These are phyloP conservation scores for Tubosaeta sp. DNA, from an alignment of 768 basidiomycete genomes.

Conservation along the genomic window DNA sequence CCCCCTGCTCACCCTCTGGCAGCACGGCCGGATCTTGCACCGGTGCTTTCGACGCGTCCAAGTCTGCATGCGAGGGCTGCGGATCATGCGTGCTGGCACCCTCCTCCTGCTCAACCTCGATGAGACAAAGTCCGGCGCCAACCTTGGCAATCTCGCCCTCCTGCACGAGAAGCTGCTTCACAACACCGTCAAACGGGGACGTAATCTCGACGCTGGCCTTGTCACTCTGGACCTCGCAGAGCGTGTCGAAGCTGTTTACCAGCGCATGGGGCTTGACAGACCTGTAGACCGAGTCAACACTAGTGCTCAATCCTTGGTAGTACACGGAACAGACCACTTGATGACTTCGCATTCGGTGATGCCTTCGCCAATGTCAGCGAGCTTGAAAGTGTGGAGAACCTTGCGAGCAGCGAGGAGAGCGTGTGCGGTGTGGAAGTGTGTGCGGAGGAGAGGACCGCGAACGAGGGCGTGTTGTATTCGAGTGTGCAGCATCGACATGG, in stretches of 20 bases:
- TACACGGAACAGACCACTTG: constrained; percentile 56
- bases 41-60: background rate
- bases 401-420: constrained; percentile 31
- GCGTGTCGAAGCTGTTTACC: constrained; percentile 61
- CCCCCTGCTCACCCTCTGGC: background rate
- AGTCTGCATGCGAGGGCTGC: background rate
- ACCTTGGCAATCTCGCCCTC: constrained; percentile 86
- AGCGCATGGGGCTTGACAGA: constrained; percentile 48
- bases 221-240: constrained; percentile 88
- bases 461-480: constrained; percentile 19
- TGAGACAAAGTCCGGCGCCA: constrained; percentile 69
- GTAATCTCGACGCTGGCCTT: constrained; percentile 92
- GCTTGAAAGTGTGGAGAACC: constrained; percentile 59
- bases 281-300: constrained; percentile 39
- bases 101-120: constrained; percentile 70
- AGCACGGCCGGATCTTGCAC: constrained; percentile 15
- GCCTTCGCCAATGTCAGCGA: constrained; percentile 86
- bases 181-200: constrained; percentile 73
- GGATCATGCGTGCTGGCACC: background rate
- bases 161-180: constrained; percentile 67
- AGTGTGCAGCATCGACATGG: constrained; percentile 6
- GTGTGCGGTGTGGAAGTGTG: constrained; percentile 35
- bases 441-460: constrained; percentile 27
- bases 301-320: background rate
- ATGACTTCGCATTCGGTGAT: constrained; percentile 90